A percentile compares a stretch with the other conserved stretches of the same genome.
Evolutionary conservation across 306 rosid species (phyloP).

Genomic region (Cicer pinnatifidum): DNA sequence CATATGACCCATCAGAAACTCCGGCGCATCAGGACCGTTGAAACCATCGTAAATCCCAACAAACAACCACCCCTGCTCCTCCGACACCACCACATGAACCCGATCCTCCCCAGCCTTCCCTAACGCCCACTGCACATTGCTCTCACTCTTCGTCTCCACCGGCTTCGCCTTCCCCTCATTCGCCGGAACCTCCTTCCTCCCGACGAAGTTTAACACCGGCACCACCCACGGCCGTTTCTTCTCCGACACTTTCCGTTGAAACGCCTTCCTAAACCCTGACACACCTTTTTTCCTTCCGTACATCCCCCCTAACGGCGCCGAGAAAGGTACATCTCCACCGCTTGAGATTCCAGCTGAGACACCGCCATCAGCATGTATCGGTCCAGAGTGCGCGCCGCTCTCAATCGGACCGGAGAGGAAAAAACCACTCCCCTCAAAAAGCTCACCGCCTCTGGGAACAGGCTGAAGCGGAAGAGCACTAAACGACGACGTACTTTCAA

Average conservation of each 20-base stretch:
- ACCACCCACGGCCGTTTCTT: slow-evolving; percentile 94
- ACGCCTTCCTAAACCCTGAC: slow-evolving; percentile 75
- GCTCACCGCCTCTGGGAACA: slow-evolving; percentile 68
- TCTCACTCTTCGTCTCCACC: slow-evolving; percentile 45
- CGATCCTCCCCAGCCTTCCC: slow-evolving; percentile 97
- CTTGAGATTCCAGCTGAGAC: not conserved
- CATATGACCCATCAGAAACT: slow-evolving; percentile 83
- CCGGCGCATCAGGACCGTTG: slow-evolving; percentile 92
- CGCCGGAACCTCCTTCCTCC: slow-evolving; percentile 63
- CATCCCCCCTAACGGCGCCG: slow-evolving; percentile 81
- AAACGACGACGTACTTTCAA: slow-evolving; percentile 84
- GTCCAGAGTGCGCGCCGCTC: slow-evolving; percentile 86
- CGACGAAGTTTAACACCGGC: slow-evolving; percentile 76
- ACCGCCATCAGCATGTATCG: slow-evolving; percentile 57
- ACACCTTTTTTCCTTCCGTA: slow-evolving; percentile 64
- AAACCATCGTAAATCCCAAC: slow-evolving; percentile 94
- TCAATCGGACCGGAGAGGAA: slow-evolving; percentile 96
- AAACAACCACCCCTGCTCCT: slow-evolving; percentile 89
- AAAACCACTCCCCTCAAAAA: slow-evolving; percentile 72
- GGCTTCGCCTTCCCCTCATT: slow-evolving; percentile 53
- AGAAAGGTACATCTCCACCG: slow-evolving; percentile 59
- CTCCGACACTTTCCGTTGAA: slow-evolving; percentile 66
- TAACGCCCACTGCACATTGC: slow-evolving; percentile 84
- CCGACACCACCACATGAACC: slow-evolving; percentile 88
- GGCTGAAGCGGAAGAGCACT: slow-evolving; percentile 87